Evolutionary conservation across 2,329 filamentous ascomycete species (phyloP), one percentile per base, ranked within the genome.

Genomic region (Aureobasidium uvarum): DNA sequence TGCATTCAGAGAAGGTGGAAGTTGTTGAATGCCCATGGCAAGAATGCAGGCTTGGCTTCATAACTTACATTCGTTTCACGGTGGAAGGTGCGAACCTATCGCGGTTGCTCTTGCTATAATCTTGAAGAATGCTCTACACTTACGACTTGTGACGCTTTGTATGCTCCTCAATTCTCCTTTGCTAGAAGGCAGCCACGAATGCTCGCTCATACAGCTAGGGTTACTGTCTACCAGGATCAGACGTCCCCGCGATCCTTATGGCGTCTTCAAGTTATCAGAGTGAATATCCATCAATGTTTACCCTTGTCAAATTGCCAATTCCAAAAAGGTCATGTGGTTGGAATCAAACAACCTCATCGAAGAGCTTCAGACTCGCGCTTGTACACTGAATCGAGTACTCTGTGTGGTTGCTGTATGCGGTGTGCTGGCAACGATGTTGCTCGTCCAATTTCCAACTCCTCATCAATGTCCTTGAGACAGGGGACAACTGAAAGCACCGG

Each of bases 381-480:
- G 33, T n/a, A 36, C 13, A 14, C 6, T 13, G 16, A 11, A n/a
- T n/a, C 48, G 14, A 5, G 11, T 8, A 10, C 18, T 28, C 2
- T n/a, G 16, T 31, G 14, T 51, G 25, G 25, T 18, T 33, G 5
- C 6, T 51, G 6, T 31, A 11, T 33, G 48, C 7, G 16, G 2
- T 51, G 7, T 33, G 48, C 4, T 33, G 25, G 33, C 50, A 13
- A 31, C 18, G 4, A 54, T 31, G n/a, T 3, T 31, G 31, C 10
- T 5, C 31, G 11, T 18, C n/a, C 18, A 2, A 36, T 13, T 28
- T 41, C 33, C 13, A 38, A 23, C 5, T 23, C 33, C 33, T 31
- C 36, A 41, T 52, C 38, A 39, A 52, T 41, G 36, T 39, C 14
- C 23, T 25, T 51, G 59, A 52, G 59, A 50, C 58, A 62, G 33